Conservation (phyloP, 495 filamentous ascomycete species). For the Cenococcum geophilum region DNA sequence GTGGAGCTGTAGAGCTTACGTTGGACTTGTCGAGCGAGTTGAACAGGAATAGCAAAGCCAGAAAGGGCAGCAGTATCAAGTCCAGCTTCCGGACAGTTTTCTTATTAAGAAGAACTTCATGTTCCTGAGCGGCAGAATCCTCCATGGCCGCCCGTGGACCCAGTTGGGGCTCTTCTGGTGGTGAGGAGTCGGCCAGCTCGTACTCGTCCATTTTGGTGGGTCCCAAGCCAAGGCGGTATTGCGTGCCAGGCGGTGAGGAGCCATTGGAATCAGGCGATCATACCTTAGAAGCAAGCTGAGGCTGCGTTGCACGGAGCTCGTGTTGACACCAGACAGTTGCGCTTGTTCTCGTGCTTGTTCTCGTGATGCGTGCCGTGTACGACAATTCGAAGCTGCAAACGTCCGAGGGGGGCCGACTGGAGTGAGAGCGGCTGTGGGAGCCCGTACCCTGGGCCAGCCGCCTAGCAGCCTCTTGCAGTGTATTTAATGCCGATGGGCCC, state of each 20-base stretch:
- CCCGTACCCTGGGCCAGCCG: no score
- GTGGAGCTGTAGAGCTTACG: slow-evolving; percentile 9
- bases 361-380: no score
- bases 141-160: neutral
- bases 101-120: slow-evolving; percentile 23
- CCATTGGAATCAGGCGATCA: neutral
- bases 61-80: slow-evolving; percentile 46
- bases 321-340: no score
- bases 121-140: neutral
- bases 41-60: slow-evolving; percentile 48
- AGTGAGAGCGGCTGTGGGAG: no score
- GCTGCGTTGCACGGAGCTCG: neutral
- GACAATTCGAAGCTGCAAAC: no score
- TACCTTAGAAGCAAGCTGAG: neutral
- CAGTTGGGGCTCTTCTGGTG: neutral
- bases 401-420: no score
- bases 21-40: slow-evolving; percentile 50
- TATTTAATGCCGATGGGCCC: no score
- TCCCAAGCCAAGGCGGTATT: neutral
- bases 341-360: no score
- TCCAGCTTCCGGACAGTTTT: slow-evolving; percentile 41
- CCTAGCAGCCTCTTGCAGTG: no score
- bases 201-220: neutral
- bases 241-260: slow-evolving; percentile 1
- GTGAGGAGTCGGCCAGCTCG: neutral